Percentiles rank a stretch among this genome's conserved stretches.
These are phyloP conservation scores for Colletotrichum sp. DNA, from an alignment of 2,329 filamentous ascomycete genomes.

Conservation along the genomic window DNA sequence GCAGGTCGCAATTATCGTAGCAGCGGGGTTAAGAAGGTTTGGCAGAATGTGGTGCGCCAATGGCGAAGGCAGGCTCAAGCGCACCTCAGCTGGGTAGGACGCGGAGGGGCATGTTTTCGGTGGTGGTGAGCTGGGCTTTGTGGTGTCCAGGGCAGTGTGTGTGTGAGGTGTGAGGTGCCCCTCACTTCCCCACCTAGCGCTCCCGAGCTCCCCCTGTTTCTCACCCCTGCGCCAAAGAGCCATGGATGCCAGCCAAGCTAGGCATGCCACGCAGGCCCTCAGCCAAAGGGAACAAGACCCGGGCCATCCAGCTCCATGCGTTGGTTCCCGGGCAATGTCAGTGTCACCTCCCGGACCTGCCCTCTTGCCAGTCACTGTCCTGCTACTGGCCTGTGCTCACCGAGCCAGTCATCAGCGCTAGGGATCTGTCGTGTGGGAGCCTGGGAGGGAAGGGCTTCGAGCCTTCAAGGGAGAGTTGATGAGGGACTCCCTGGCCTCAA, in stretches of 20 bases:
- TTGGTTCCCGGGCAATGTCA: background rate
- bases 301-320: background rate
- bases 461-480: background rate
- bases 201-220: slow-evolving; percentile 8
- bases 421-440: background rate
- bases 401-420: background rate
- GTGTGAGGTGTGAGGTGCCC: background rate
- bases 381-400: background rate
- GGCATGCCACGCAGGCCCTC: background rate
- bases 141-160: background rate
- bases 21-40: background rate
- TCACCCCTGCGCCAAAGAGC: background rate
- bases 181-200: slow-evolving; percentile 5
- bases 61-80: background rate
- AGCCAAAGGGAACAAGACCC: background rate
- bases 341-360: background rate
- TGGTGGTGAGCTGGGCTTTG: background rate
- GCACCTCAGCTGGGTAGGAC: background rate
- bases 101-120: background rate
- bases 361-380: background rate
- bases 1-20: background rate
- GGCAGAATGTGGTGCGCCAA: background rate
- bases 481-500: background rate
- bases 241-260: background rate
- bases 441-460: background rate